Percentiles rank a stretch among this genome's conserved stretches.
These are phyloP conservation scores for Serendipita indica DNA, from an alignment of 768 basidiomycete species.

Conservation along the genomic window DNA sequence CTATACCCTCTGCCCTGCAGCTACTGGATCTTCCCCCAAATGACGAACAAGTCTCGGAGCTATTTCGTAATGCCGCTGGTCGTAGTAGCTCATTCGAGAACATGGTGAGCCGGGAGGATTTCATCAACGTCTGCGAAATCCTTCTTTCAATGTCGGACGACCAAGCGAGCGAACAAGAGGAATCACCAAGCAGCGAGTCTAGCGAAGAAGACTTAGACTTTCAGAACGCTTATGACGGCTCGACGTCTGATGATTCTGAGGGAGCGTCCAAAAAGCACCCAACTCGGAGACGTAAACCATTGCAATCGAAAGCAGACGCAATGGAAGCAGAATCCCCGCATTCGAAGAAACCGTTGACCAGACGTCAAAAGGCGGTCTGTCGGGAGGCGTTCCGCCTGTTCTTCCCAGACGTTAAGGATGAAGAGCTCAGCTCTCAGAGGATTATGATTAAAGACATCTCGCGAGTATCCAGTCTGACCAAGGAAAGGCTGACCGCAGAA, in stretches of 20 bases:
- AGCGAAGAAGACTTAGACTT: conserved; percentile 10
- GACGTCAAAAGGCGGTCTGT: conserved; percentile 38
- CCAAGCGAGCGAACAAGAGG: not conserved
- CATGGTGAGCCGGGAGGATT: conserved; percentile 48
- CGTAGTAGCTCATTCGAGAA: conserved; percentile 19
- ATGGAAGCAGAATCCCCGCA: not conserved
- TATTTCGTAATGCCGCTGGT: conserved; percentile 60
- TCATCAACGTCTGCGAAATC: conserved; percentile 67
- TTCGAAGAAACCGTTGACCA: conserved; percentile 23
- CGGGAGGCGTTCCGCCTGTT: conserved; percentile 55
- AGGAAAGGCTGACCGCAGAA: conserved; percentile 58
- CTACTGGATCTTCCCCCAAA: conserved; percentile 44
- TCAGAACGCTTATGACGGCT: not conserved
- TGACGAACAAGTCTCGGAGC: conserved; percentile 51
- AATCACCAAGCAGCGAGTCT: not conserved
- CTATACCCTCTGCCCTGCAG: conserved; percentile 47
- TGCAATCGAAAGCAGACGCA: not conserved
- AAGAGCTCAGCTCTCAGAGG: conserved; percentile 34
- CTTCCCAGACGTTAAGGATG: conserved; percentile 41
- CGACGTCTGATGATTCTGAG: not conserved
- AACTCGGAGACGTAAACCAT: not conserved
- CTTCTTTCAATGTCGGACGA: conserved; percentile 28
- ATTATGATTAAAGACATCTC: conserved; percentile 56
- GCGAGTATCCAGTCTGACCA: conserved; percentile 42
- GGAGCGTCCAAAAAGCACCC: not conserved